These are phyloP conservation scores for Camellia lanceoleosa DNA, from an alignment of 148 eudicot species.

Conservation along the genomic window DNA sequence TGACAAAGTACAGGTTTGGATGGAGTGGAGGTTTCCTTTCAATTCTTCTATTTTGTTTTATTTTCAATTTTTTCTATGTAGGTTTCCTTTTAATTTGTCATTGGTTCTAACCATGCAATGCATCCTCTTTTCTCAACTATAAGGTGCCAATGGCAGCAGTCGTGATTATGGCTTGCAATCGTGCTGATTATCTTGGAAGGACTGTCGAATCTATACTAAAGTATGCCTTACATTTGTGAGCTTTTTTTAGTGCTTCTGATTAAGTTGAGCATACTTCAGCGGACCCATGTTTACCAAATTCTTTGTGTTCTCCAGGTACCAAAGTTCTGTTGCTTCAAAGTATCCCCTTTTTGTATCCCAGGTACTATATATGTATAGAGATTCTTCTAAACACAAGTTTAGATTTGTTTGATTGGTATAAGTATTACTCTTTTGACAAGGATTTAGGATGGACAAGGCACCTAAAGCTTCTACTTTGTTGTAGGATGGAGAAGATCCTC, in stretches of 20 bases:
- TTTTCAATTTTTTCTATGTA: neutral
- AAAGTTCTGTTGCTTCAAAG: slow-evolving; percentile 50
- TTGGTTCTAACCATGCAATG: slow-evolving; percentile 9
- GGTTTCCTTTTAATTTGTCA: slow-evolving; percentile 14
- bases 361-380: slow-evolving; percentile 33
- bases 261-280: slow-evolving; percentile 16
- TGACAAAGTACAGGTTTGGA: slow-evolving; percentile 65
- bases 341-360: slow-evolving; percentile 90
- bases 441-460: slow-evolving; percentile 3
- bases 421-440: neutral
- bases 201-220: slow-evolving; percentile 78
- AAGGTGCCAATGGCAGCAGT: slow-evolving; percentile 93
- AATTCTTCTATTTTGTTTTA: neutral
- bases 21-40: neutral
- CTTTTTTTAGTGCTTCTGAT: neutral
- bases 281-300: neutral
- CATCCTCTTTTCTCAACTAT: slow-evolving; percentile 30
- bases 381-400: neutral
- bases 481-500: slow-evolving; percentile 81
- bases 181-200: slow-evolving; percentile 95
- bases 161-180: slow-evolving; percentile 96
- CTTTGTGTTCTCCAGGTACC: slow-evolving; percentile 39
- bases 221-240: slow-evolving; percentile 37
- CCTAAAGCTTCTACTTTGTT: neutral
- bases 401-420: neutral